Evolutionary conservation across 2,329 filamentous ascomycete genomes (phyloP), one percentile per base, ranked within the genome.

Genomic region (Alternaria consortialis): DNA sequence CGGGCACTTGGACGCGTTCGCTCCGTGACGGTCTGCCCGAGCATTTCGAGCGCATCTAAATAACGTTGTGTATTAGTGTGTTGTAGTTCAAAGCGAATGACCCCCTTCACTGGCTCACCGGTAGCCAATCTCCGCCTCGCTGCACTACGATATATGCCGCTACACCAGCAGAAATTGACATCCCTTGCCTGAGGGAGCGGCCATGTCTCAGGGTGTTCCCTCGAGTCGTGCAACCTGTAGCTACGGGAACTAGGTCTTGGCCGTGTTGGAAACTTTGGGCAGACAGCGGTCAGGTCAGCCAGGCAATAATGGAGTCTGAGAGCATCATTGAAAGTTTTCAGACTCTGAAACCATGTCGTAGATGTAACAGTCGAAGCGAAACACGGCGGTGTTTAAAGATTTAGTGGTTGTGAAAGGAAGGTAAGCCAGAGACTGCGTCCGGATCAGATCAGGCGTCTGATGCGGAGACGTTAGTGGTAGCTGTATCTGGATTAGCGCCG

Each of bases 201-300:
- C 9, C 15, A 23, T 20, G n/a, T n/a, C 42, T 23, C 43, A 37
- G 17, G 5, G 34, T 29, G 43, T 17, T 48, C 17, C 36, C 40
- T 32, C 11, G 32, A 39, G 58, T 58, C 50, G 43, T 57, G 46
- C 53, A 48, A 59, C 13, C 39, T 59, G 43, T 47, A 27, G 48
- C 44, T 15, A 56, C 37, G 37, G 52, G 25, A 44, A 31, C 44
- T 56, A 44, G 7, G 20, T 55, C 29, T 32, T 53, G 46, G 31
- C 46, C 31, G 20, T 3, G 20, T n/a, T 15, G 27, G 52, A n/a
- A 29, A 2, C 52, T 20, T 29, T 20, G 11, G 31, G 17, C 15
- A 29, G 23, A 15, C 40, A 54, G 31, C 52, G 37, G 12, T 23
- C 40, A 37, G 13, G 13, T 23, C 8, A 2, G 3, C 17, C 17